phyloP scores from a whole-genome alignment of 768 basidiomycete genomes.

The Basidioascus undulatus region DNA sequence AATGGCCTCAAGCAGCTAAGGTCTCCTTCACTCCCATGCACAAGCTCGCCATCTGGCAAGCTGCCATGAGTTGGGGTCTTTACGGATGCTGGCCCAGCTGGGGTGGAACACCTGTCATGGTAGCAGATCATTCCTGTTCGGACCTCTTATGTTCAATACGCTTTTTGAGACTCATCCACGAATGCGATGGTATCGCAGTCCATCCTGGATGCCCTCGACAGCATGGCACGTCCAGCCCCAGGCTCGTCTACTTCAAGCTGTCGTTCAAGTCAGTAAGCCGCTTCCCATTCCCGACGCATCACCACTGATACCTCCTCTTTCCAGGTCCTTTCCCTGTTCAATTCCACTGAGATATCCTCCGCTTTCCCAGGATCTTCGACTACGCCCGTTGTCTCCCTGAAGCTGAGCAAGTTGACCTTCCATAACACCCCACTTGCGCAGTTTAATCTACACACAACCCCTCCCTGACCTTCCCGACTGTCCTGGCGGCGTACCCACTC shows the following conservation, averaged over 20 bases:
- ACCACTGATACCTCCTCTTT: slow-evolving; percentile 57
- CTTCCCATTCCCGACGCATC: slow-evolving; percentile 24
- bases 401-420: slow-evolving; percentile 1
- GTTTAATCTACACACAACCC: slow-evolving; percentile 7
- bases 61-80: slow-evolving; percentile 57
- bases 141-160: too few relatives aligned
- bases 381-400: slow-evolving; percentile 4
- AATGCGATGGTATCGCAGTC: too few relatives aligned
- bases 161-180: too few relatives aligned
- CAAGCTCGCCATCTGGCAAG: slow-evolving; percentile 53
- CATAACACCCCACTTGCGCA: background rate
- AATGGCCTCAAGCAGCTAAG: too few relatives aligned
- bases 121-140: slow-evolving; percentile 49
- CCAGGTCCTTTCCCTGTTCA: slow-evolving; percentile 76
- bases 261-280: background rate
- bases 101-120: slow-evolving; percentile 61
- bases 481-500: slow-evolving; percentile 2
- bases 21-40: slow-evolving; percentile 41
- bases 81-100: slow-evolving; percentile 26
- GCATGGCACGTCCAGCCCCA: slow-evolving; percentile 24
- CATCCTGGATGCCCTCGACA: slow-evolving; percentile 42
- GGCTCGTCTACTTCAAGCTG: slow-evolving; percentile 1
- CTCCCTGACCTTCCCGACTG: slow-evolving; percentile 2
- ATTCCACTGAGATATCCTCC: slow-evolving; percentile 36
- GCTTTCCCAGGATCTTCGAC: slow-evolving; percentile 1